phyloP scores from a whole-genome alignment of 2,329 filamentous ascomycete species.

The Neonectria coccinea region DNA sequence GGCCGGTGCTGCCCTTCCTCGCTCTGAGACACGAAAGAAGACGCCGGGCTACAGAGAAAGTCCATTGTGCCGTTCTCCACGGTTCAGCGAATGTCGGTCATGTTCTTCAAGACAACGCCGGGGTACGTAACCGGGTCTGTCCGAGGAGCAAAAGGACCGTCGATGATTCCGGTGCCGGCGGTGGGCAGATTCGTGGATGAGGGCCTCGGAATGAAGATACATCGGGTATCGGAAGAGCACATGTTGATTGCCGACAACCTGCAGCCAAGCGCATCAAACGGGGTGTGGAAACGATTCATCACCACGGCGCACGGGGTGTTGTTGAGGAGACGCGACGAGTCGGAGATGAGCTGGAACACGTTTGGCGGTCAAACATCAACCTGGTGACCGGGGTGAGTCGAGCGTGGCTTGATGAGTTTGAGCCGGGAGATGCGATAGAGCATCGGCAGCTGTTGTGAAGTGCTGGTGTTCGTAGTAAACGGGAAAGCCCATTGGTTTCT shows the following conservation, averaged over 20 bases:
- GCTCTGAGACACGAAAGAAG: not conserved
- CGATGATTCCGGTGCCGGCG: slow-evolving; percentile 3
- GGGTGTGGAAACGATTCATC: slow-evolving; percentile 4
- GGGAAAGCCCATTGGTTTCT: not conserved
- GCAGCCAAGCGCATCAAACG: not conserved
- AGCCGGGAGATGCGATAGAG: not conserved
- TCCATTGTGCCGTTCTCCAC: not conserved
- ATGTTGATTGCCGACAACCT: slow-evolving; percentile 11
- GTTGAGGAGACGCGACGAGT: not conserved
- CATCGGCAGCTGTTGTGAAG: not conserved
- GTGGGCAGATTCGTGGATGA: not conserved
- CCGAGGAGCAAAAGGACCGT: not conserved
- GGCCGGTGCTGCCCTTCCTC: too few species aligned
- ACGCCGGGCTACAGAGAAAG: not conserved
- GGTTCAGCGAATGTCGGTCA: slow-evolving; percentile 1
- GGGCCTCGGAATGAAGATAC: slow-evolving; percentile 4
- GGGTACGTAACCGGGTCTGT: slow-evolving; percentile 5
- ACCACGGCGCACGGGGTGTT: slow-evolving; percentile 1
- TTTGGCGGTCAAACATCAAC: slow-evolving; percentile 12
- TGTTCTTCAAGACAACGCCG: slow-evolving; percentile 4
- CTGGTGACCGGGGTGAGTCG: slow-evolving; percentile 1
- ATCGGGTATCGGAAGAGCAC: slow-evolving; percentile 1
- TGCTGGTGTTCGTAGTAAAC: not conserved
- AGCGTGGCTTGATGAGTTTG: slow-evolving; percentile 6
- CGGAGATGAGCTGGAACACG: not conserved